These are phyloP conservation scores for Mrakia hoshinonis DNA, from an alignment of 768 basidiomycete genomes.

Conservation along the genomic window DNA sequence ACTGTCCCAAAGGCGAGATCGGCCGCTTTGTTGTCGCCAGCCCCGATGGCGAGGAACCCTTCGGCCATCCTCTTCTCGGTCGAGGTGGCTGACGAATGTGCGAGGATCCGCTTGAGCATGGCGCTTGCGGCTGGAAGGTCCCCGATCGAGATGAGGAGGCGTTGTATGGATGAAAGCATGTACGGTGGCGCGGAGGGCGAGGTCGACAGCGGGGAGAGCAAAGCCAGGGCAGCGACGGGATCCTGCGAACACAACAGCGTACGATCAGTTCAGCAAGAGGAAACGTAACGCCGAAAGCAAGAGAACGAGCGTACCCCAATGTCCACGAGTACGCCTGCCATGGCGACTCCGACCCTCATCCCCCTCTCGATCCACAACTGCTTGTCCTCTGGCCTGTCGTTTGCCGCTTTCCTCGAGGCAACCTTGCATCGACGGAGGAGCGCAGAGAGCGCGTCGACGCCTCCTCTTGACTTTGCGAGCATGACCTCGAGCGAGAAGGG, in stretches of 20 bases:
- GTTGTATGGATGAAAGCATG: background rate
- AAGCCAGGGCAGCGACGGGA: conserved; percentile 10
- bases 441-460: conserved; percentile 17
- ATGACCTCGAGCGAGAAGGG: conserved; percentile 27
- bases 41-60: background rate
- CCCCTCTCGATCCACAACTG: conserved; percentile 16
- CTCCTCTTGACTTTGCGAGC: conserved; percentile 21
- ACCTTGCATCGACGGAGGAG: conserved; percentile 11
- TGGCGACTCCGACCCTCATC: conserved; percentile 14
- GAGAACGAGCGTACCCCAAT: conserved; percentile 6
- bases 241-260: background rate
- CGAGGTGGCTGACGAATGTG: background rate
- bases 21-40: background rate
- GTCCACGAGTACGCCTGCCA: conserved; percentile 9
- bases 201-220: conserved; percentile 8
- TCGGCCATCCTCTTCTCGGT: conserved; percentile 4
- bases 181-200: background rate
- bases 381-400: background rate
- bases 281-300: background rate
- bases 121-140: background rate
- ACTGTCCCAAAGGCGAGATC: background rate
- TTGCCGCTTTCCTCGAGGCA: background rate
- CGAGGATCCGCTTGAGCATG: background rate
- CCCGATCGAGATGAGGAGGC: conserved; percentile 4
- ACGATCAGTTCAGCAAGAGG: background rate